Percentiles rank a stretch among this genome's conserved stretches.
These are phyloP conservation scores for Vigna angularis DNA, from an alignment of 306 rosid species.

Conservation along the genomic window DNA sequence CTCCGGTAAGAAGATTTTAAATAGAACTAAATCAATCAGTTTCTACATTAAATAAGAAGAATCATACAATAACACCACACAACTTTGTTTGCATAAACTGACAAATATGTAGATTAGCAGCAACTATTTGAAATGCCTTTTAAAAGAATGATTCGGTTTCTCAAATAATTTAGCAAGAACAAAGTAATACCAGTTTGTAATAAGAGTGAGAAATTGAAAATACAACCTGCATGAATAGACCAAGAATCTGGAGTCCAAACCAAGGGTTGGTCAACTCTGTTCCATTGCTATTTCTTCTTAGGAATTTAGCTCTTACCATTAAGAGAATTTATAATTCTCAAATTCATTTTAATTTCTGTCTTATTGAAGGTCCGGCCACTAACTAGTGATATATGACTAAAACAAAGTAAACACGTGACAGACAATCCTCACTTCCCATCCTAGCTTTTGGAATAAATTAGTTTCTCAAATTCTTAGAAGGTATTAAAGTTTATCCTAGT, in stretches of 20 bases:
- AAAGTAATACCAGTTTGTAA: neutral
- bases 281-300: neutral
- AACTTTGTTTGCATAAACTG: neutral
- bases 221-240: conserved; percentile 3
- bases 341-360: neutral
- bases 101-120: conserved; percentile 6
- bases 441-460: too few relatives aligned
- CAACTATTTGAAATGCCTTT: neutral
- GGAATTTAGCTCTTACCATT: neutral
- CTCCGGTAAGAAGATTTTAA: neutral
- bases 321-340: neutral
- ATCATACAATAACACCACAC: conserved; percentile 5
- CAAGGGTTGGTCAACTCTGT: neutral
- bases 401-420: too few relatives aligned
- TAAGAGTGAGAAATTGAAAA: neutral
- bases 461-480: too few relatives aligned
- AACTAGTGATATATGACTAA: too few relatives aligned
- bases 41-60: neutral
- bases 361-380: neutral
- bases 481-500: too few relatives aligned
- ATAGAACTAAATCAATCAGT: neutral
- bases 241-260: neutral
- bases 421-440: too few relatives aligned
- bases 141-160: neutral
- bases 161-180: conserved; percentile 15